Base-by-base conservation (phyloP, 306 rosid genomes). In the Neltuma alba region DNA sequence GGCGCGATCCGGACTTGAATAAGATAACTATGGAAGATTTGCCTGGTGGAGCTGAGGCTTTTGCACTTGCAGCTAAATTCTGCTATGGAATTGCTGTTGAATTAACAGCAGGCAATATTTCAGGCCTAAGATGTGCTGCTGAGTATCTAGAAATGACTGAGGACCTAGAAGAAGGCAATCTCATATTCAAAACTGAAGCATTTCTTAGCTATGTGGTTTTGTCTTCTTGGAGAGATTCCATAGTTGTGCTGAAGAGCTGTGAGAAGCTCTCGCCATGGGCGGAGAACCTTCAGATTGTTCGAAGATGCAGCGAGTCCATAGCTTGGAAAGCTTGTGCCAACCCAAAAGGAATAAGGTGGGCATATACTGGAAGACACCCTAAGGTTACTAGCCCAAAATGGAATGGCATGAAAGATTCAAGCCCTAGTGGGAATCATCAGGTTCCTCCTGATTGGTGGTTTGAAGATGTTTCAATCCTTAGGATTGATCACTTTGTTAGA, bases 381-480 rank as follows among this genome's bases (percentile, higher is more conserved):
- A 88, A 89, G 71, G 94, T 68, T 83, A 81, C 94, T 2, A 93
- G 94, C 81, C 99, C 98, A 8, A 96, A 73, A 75, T 91, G 93
- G 97, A 91, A 83, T 83, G 98, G 90, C 63, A 75, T 79, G 87
- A 91, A 95, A 83, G 97, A 93, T 30, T 88, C 96, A 21, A 93
- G 96, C 76, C 96, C 99, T 1, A 74, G 92, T 78, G 85, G 89
- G 88, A 90, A 79, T 31, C 97, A 89, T 50, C 86, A 70, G 12
- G 98, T 90, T 72, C 98, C 98, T 64, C 93, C 92, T 47, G 98
- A 96, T 86, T 96, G 99, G 99, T 96, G 99, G 99, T 96, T 93
- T 79, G 99, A 96, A 83, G 99, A 96, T 74, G 94, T 89, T 72
- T 89, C 98, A 8, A 89, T 96, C 60, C 90, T 96, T 13, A 89